These are phyloP conservation scores for Mitragyna speciosa DNA, from an alignment of 257 asterid genomes.

Conservation along the genomic window DNA sequence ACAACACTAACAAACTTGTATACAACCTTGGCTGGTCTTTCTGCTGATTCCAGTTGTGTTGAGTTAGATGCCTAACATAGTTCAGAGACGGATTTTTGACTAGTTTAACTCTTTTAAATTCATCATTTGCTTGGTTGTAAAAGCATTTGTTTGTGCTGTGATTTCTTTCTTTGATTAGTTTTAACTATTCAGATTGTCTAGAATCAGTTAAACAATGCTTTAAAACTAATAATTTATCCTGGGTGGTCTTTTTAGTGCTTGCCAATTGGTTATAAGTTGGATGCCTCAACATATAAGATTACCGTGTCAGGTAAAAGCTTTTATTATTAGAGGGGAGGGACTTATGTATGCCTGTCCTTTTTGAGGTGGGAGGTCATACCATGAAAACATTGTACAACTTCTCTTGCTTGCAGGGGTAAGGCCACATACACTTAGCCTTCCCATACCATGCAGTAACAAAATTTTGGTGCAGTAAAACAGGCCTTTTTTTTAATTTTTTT, in stretches of 20 bases:
- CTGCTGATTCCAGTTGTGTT: not conserved
- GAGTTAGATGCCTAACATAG: not conserved
- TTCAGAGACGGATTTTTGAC: not conserved
- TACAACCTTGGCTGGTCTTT: not conserved
- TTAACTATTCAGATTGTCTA: not conserved
- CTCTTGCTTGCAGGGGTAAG: not conserved
- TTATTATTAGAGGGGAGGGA: not conserved
- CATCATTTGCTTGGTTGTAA: not conserved
- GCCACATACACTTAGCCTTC: not conserved
- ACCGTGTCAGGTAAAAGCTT: not conserved
- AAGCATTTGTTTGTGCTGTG: not conserved
- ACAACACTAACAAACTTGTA: not conserved
- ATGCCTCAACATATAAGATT: not conserved
- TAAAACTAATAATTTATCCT: not conserved
- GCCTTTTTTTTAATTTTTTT: too few species aligned
- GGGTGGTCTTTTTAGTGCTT: not conserved
- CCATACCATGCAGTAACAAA: not conserved
- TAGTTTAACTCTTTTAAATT: not conserved
- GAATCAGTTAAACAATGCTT: not conserved
- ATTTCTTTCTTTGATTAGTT: not conserved
- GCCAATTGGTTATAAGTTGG: not conserved
- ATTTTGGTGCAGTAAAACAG: not conserved
- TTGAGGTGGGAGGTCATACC: not conserved
- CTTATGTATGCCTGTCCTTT: not conserved
- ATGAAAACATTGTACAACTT: not conserved